Base-by-base conservation (phyloP, 257 asterid genomes). In the Eustoma russellianum region DNA sequence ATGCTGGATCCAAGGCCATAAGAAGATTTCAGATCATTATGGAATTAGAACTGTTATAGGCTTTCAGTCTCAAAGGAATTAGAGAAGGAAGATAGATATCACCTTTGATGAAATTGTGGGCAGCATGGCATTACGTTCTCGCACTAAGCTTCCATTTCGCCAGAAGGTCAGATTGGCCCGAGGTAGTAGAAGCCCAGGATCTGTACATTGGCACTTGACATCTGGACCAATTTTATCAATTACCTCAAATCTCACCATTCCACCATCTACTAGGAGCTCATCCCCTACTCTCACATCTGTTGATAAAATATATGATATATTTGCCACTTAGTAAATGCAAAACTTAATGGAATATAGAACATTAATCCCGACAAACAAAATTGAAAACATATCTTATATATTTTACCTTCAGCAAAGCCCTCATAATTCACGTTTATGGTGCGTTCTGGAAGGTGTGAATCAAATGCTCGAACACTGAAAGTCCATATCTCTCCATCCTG, bases 401-500 rank as follows among this genome's bases (percentile, higher is more conserved):
- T 17, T 55, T 52, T 53, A 88, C 99, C 99, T 92, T 92, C 99
- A 59, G 99, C 93, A 74, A 92, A 88, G 56, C 99, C 97, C 1
- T 73, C 99, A 55, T 92, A 92, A 75, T 74, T 92, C 65, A 92
- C 93, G 63, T 67, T 77, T 53, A 92, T 83, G 44, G 97, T 92
- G 72, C 56, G 74, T 41, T 85, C 93, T 0, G 97, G 97, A 43
- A 79, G 93, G 50, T 73, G 68, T 17, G 95, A 69, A 58, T 72
- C 95, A 67, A 79, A 92, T 46, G 85, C 86, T 53, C 97, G 74
- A 64, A 92, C 99, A 67, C 91, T 92, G 78, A 92, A 85, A 64
- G 93, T 92, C 99, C 99, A 92, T 40, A 76, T 74, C 77, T 92
- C 93, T 54, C 99, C 99, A 77, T 92, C 97, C 99, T 92, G 86